Percentiles rank a stretch among this genome's conserved stretches.
These are phyloP conservation scores for Trametes villosa DNA, from an alignment of 768 basidiomycete genomes.

Conservation along the genomic window DNA sequence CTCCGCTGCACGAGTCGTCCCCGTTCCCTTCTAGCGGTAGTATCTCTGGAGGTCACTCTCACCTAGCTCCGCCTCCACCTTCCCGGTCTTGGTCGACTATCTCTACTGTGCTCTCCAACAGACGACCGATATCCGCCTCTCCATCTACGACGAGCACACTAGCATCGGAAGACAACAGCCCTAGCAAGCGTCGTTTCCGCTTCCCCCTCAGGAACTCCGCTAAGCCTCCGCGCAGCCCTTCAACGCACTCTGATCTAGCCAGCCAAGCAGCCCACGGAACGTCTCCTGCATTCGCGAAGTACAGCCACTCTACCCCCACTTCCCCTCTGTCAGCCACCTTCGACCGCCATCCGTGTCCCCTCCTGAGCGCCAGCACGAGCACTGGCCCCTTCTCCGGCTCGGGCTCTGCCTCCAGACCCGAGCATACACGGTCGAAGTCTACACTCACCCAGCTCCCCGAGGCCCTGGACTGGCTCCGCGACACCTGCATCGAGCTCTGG, in stretches of 20 bases:
- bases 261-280: background rate
- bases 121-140: conserved; percentile 12
- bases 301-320: background rate
- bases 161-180: conserved; percentile 4
- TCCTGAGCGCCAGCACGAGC: background rate
- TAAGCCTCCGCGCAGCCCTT: conserved; percentile 6
- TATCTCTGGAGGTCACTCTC: background rate
- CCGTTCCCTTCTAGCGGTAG: background rate
- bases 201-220: conserved; percentile 2
- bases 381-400: background rate
- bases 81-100: conserved; percentile 10
- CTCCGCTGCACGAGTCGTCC: background rate
- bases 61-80: background rate
- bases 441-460: conserved; percentile 34
- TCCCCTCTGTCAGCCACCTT: background rate
- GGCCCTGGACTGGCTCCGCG: conserved; percentile 57
- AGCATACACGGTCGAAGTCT: background rate
- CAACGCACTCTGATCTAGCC: background rate
- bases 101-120: conserved; percentile 8
- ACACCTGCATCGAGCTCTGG: conserved; percentile 60
- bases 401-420: background rate
- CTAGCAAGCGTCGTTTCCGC: conserved; percentile 3
- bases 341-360: background rate
- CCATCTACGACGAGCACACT: conserved; percentile 10
- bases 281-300: background rate